Evolutionary conservation across 345 rosid genomes (phyloP).

Genomic region (Abelmoschus esculentus): DNA sequence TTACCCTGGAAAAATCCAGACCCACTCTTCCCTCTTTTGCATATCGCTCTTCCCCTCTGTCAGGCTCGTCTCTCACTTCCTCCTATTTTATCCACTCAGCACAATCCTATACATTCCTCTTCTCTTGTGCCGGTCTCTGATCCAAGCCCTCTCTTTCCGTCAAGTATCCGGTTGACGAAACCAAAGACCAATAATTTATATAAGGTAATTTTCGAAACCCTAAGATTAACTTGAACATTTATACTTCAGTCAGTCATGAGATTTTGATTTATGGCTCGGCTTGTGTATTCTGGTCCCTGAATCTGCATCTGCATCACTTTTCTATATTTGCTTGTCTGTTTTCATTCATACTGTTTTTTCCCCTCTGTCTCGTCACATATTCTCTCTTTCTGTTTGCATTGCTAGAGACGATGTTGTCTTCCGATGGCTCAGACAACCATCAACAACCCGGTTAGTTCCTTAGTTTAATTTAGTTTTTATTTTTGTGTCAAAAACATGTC

Average conservation of each 20-base stretch:
- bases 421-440: neutral
- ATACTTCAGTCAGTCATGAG: neutral
- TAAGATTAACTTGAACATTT: neutral
- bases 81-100: too few relatives aligned
- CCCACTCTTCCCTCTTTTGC: too few relatives aligned
- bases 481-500: neutral
- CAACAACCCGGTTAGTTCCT: neutral
- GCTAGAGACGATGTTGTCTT: constrained; percentile 1
- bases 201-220: neutral
- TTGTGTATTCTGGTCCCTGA: neutral
- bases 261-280: neutral
- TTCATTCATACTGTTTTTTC: neutral
- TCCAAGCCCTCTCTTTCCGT: neutral
- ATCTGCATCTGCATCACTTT: neutral
- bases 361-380: neutral
- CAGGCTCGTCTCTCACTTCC: too few relatives aligned
- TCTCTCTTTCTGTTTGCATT: neutral
- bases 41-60: too few relatives aligned
- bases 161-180: neutral
- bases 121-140: neutral
- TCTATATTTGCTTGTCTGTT: neutral
- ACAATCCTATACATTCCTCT: neutral
- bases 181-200: neutral
- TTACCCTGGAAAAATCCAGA: too few relatives aligned
- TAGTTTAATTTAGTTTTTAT: neutral